Evolutionary conservation across 352 stramenopile genomes (phyloP).

Genomic region (Phytophthora ramorum): DNA sequence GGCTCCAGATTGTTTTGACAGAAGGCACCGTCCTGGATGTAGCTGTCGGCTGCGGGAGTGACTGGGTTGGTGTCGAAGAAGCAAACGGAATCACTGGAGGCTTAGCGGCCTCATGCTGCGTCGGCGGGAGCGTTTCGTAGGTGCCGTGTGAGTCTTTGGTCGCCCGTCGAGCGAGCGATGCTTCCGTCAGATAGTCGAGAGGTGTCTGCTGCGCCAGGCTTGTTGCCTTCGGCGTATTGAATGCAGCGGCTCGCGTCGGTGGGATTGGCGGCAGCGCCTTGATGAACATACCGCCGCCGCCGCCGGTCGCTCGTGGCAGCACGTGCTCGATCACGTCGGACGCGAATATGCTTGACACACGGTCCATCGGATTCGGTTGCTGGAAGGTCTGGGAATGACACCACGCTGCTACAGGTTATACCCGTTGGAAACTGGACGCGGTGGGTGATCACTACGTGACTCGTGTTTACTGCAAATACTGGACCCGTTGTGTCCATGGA

Average conservation of each 20-base stretch:
- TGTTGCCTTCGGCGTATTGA: neutral
- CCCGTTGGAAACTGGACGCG: neutral
- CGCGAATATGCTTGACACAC: conserved; percentile 26
- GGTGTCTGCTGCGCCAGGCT: neutral
- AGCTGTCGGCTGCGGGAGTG: neutral
- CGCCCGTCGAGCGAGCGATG: conserved; percentile 5
- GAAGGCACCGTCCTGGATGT: conserved; percentile 4
- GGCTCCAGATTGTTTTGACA: neutral
- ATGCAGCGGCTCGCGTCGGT: neutral
- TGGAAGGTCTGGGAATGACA: neutral
- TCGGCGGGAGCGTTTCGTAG: no score
- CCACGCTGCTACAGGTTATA: conserved; percentile 20
- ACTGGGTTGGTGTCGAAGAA: neutral
- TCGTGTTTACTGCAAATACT: neutral
- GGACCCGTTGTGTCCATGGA: neutral
- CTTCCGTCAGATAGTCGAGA: conserved; percentile 11
- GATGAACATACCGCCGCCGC: neutral
- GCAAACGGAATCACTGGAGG: neutral
- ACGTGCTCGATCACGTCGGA: conserved; percentile 29
- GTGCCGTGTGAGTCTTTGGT: neutral
- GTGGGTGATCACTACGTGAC: conserved; percentile 3
- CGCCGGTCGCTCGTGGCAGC: conserved; percentile 13
- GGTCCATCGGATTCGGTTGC: conserved; percentile 9
- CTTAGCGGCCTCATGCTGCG: neutral
- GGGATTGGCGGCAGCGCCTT: neutral